A percentile compares a stretch with the other conserved stretches of the same genome.
These are phyloP conservation scores for Pyrus pyrifolia DNA, from an alignment of 306 rosid species.

Conservation along the genomic window DNA sequence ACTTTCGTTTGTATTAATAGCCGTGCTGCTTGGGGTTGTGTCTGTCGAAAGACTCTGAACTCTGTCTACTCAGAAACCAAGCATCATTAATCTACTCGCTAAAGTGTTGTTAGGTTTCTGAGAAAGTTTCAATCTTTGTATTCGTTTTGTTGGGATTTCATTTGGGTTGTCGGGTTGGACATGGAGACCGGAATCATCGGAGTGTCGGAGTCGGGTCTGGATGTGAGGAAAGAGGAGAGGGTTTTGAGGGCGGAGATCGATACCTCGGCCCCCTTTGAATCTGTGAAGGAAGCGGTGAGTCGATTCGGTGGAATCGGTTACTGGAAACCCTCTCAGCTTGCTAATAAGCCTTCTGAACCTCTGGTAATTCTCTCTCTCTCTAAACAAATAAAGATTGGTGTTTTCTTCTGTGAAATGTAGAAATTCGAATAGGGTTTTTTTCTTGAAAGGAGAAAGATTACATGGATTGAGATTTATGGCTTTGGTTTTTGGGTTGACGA, in stretches of 20 bases:
- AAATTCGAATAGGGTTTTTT: background rate
- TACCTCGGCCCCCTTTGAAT: constrained; percentile 76
- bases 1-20: background rate
- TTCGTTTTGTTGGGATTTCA: background rate
- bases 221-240: constrained; percentile 2
- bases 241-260: constrained; percentile 60
- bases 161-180: background rate
- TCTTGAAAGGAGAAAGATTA: background rate
- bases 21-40: constrained; percentile 2
- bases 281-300: constrained; percentile 69
- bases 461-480: background rate
- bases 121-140: background rate
- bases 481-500: background rate
- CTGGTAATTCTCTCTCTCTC: constrained; percentile 31
- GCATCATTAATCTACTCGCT: background rate
- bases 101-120: background rate
- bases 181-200: constrained; percentile 5
- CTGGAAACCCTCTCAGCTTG: constrained; percentile 54
- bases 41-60: background rate
- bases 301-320: constrained; percentile 70
- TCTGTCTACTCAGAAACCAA: background rate
- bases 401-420: background rate
- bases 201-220: background rate
- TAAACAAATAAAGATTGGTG: background rate
- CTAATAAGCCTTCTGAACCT: constrained; percentile 18